phyloP scores from a whole-genome alignment of 495 filamentous ascomycete species.

The Apiosordaria backusii region DNA sequence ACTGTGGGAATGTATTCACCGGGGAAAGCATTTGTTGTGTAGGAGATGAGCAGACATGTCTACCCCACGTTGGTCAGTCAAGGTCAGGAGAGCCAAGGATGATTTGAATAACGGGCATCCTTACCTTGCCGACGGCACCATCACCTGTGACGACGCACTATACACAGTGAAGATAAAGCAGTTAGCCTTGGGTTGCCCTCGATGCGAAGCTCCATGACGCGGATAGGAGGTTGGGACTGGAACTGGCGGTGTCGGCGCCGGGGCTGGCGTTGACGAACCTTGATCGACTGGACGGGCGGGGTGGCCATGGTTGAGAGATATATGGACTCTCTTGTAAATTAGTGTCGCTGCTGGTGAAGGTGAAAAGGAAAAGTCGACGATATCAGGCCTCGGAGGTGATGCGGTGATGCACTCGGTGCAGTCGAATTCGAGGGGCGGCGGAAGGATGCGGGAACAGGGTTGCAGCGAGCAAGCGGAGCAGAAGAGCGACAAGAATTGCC shows the following conservation, averaged over 20 bases:
- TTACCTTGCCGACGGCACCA: constrained; percentile 96
- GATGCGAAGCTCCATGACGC: not conserved
- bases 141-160: constrained; percentile 99
- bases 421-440: constrained; percentile 11
- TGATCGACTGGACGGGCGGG: constrained; percentile 54
- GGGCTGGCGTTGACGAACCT: constrained; percentile 40
- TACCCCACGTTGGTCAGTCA: constrained; percentile 36
- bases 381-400: constrained; percentile 12
- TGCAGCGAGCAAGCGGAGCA: constrained; percentile 14
- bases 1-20: constrained; percentile 99
- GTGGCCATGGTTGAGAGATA: constrained; percentile 44
- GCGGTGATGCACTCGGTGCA: constrained; percentile 17
- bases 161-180: constrained; percentile 14
- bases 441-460: constrained; percentile 20
- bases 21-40: constrained; percentile 98
- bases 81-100: not conserved
- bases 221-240: constrained; percentile 10
- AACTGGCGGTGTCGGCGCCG: constrained; percentile 17
- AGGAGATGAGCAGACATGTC: constrained; percentile 99
- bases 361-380: not conserved
- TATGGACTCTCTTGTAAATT: constrained; percentile 4
- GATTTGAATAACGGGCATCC: constrained; percentile 20
- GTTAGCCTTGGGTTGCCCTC: not conserved
- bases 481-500: constrained; percentile 16
- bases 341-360: constrained; percentile 5